These are phyloP conservation scores for Hypoxylon sp. DNA, from an alignment of 2,329 filamentous ascomycete species.

Conservation along the genomic window DNA sequence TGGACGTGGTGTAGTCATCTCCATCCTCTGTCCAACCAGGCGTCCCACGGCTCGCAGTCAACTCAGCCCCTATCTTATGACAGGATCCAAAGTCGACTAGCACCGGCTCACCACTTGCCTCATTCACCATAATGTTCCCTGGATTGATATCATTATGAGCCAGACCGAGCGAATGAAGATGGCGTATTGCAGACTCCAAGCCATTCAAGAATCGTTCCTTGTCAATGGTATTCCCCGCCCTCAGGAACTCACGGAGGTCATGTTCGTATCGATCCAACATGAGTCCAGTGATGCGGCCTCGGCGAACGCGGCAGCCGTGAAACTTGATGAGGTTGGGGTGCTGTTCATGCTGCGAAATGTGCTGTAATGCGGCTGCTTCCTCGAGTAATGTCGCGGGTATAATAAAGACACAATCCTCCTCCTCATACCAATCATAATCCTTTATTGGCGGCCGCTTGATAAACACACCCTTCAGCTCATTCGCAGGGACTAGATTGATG, in stretches of 20 bases:
- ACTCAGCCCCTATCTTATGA: conserved; percentile 3
- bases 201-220: background rate
- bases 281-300: background rate
- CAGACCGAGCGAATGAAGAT: conserved; percentile 5
- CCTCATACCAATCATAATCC: background rate
- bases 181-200: conserved; percentile 8
- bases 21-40: conserved; percentile 3
- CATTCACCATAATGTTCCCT: conserved; percentile 8
- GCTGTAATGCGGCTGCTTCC: conserved; percentile 5
- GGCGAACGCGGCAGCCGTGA: conserved; percentile 8
- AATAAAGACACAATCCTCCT: background rate
- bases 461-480: background rate
- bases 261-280: background rate
- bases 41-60: conserved; percentile 3
- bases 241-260: background rate
- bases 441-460: conserved; percentile 3
- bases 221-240: background rate
- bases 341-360: background rate
- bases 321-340: conserved; percentile 4
- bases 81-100: conserved; percentile 10
- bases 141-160: conserved; percentile 17
- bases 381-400: background rate
- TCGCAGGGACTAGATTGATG: background rate
- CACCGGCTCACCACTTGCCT: background rate
- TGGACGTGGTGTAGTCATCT: conserved; percentile 5